Evolutionary conservation across 139 green algal genomes (phyloP).

Genomic region (Chlamydomonas eustigma): DNA sequence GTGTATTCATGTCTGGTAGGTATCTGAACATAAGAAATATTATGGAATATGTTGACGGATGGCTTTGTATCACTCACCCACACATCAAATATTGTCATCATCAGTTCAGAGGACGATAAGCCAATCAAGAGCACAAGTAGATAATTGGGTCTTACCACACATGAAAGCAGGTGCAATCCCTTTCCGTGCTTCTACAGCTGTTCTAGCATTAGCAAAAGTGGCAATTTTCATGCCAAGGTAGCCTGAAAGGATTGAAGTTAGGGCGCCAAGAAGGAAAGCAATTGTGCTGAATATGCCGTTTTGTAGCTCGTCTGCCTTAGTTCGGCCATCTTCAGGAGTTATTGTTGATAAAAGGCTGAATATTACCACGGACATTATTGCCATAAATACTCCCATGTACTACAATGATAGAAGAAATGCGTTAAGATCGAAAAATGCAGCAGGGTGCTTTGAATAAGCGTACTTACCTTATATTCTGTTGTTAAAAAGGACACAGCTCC

Average conservation of each 20-base stretch:
- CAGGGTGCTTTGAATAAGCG: background rate
- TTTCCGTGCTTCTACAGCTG: conserved; percentile 90
- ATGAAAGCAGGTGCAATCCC: conserved; percentile 94
- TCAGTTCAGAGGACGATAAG: background rate
- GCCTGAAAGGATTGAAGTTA: conserved; percentile 87
- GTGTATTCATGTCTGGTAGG: too few species aligned
- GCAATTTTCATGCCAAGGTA: conserved; percentile 97
- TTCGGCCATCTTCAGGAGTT: conserved; percentile 38
- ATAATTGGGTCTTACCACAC: conserved; percentile 36
- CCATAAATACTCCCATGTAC: conserved; percentile 86
- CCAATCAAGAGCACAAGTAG: too few species aligned
- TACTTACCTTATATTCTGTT: conserved; percentile 84
- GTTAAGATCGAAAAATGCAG: background rate
- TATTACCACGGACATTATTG: conserved; percentile 87
- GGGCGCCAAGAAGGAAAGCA: conserved; percentile 85
- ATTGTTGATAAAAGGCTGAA: conserved; percentile 88
- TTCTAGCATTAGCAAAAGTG: conserved; percentile 94
- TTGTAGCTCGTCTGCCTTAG: conserved; percentile 18
- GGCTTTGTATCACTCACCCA: too few species aligned
- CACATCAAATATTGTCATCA: too few species aligned
- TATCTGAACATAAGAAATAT: too few species aligned
- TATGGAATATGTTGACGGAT: too few species aligned
- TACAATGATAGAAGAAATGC: background rate
- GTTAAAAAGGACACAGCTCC: conserved; percentile 89
- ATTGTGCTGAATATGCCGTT: conserved; percentile 82